Evolutionary conservation across 192 early-diverging fungal genomes (phyloP), one percentile per base, ranked within the genome.

Genomic region (Glomus cerebriforme): DNA sequence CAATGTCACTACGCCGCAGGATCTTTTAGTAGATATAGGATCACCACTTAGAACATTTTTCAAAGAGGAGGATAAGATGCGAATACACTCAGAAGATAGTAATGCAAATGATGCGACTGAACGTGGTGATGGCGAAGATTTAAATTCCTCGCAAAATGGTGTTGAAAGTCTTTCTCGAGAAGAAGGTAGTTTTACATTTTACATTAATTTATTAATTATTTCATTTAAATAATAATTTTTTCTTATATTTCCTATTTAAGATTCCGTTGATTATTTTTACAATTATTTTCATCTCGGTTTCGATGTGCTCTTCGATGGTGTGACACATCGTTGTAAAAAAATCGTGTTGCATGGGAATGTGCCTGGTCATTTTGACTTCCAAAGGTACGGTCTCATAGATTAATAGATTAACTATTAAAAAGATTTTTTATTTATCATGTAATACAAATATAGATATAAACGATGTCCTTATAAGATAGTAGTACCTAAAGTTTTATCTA

Each of bases 271-370:
- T 77, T 94, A 93, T 68, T 92, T 93, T 82, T 93, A 90, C 83
- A 92, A 93, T 75, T 94, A 93, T 72, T 93, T 92, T 80, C 84
- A 88, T 71, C 63, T 91, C n/a, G 93, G 93, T 7, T 85, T 94
- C 34, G 93, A 94, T 69, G 81, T 94, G 32, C 75, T 93, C 7
- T 91, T 95, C 80, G 92, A 93, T 60, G 92, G 90, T 13, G 71
- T 78, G 9, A 82, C 81, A 7, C 93, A 95, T 77, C 82, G 86
- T 17, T 88, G 92, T 79, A 90, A 90, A 75, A 95, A 95, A 81
- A 86, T 95, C 60, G 80, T 92, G 1, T 79, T 93, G 60, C 92
- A 95, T 83, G 88, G 89, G 2, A 95, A 95, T 79, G 79, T 89
- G 3, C 87, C 89, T 31, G 91, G 92, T 1, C 91, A 91, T 77